A percentile compares a stretch with the other conserved stretches of the same genome.
phyloP scores from a whole-genome alignment of 2,329 filamentous ascomycete genomes.

The Aureobasidium subglaciale region DNA sequence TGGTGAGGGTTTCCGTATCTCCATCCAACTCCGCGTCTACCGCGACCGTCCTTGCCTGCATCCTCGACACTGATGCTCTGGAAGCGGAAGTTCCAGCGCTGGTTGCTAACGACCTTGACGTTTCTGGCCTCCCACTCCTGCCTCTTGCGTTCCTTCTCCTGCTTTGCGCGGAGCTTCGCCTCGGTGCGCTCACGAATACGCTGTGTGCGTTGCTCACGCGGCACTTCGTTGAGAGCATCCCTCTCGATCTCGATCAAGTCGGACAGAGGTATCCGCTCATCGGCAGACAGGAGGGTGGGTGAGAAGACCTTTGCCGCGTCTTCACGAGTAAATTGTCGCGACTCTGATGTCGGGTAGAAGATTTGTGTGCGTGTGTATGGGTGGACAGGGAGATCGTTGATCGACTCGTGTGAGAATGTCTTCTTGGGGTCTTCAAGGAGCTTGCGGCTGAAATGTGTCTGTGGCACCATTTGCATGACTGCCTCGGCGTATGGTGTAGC shows the following conservation, averaged over 20 bases:
- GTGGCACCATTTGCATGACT: slow-evolving; percentile 72
- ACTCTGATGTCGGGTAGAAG: slow-evolving; percentile 58
- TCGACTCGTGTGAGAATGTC: slow-evolving; percentile 46
- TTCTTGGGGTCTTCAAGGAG: slow-evolving; percentile 30
- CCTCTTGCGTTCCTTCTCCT: slow-evolving; percentile 33
- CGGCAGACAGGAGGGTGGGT: slow-evolving; percentile 52
- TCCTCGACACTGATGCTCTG: slow-evolving; percentile 50
- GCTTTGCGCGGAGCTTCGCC: slow-evolving; percentile 33
- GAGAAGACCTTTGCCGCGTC: slow-evolving; percentile 58
- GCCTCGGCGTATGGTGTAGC: slow-evolving; percentile 71
- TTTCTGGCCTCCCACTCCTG: slow-evolving; percentile 39
- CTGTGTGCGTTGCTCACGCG: slow-evolving; percentile 37
- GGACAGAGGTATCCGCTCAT: slow-evolving; percentile 57
- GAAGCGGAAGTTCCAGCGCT: slow-evolving; percentile 55
- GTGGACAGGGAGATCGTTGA: slow-evolving; percentile 58
- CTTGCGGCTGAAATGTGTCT: slow-evolving; percentile 43
- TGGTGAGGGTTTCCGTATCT: slow-evolving; percentile 56
- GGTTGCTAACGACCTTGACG: slow-evolving; percentile 38
- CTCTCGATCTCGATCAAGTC: slow-evolving; percentile 47
- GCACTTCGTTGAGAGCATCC: slow-evolving; percentile 33
- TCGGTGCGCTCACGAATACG: slow-evolving; percentile 34
- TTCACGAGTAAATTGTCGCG: slow-evolving; percentile 56
- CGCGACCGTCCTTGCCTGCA: slow-evolving; percentile 49
- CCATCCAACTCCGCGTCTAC: slow-evolving; percentile 47
- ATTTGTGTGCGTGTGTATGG: slow-evolving; percentile 48